Percentiles rank a stretch among this genome's conserved stretches.
phyloP scores from a whole-genome alignment of 1,284 basidiomycete genomes.

The Singerocomus inundabilis region DNA sequence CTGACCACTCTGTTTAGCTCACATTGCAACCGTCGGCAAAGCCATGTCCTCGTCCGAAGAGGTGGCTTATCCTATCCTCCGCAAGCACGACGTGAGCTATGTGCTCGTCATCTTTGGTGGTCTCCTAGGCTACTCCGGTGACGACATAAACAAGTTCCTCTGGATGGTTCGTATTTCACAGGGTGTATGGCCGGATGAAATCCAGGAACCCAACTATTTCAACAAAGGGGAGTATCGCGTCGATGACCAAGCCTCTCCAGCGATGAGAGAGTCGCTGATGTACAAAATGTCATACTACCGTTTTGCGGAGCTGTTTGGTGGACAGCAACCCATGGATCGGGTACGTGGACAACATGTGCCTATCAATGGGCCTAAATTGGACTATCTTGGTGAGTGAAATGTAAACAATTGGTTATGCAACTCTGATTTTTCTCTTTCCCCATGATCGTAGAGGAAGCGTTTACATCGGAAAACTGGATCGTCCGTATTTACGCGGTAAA shows the following conservation, averaged over 20 bases:
- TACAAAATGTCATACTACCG: conserved; percentile 98
- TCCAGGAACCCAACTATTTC: conserved; percentile 94
- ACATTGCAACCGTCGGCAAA: conserved; percentile 96
- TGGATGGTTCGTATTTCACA: conserved; percentile 99
- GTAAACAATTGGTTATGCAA: background rate
- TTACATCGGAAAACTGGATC: conserved; percentile 98
- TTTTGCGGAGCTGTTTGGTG: conserved; percentile 88
- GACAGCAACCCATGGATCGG: conserved; percentile 70
- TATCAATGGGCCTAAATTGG: conserved; percentile 73
- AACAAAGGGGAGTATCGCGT: conserved; percentile 93
- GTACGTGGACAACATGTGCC: conserved; percentile 84
- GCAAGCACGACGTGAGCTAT: conserved; percentile 98
- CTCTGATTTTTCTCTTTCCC: conserved; percentile 11
- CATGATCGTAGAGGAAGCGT: conserved; percentile 80
- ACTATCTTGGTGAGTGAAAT: conserved; percentile 71
- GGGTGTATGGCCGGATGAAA: conserved; percentile 98
- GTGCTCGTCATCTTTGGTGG: conserved; percentile 98
- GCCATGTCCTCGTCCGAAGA: conserved; percentile 96
- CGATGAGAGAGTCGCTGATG: conserved; percentile 98
- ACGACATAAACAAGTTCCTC: conserved; percentile 99
- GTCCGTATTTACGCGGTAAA: conserved; percentile 96
- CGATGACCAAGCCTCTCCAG: conserved; percentile 79
- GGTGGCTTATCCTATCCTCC: conserved; percentile 93
- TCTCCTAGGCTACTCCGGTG: conserved; percentile 94
- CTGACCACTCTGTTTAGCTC: conserved; percentile 48